These are phyloP conservation scores for Rhizophora apiculata DNA, from an alignment of 345 rosid species.

Conservation along the genomic window DNA sequence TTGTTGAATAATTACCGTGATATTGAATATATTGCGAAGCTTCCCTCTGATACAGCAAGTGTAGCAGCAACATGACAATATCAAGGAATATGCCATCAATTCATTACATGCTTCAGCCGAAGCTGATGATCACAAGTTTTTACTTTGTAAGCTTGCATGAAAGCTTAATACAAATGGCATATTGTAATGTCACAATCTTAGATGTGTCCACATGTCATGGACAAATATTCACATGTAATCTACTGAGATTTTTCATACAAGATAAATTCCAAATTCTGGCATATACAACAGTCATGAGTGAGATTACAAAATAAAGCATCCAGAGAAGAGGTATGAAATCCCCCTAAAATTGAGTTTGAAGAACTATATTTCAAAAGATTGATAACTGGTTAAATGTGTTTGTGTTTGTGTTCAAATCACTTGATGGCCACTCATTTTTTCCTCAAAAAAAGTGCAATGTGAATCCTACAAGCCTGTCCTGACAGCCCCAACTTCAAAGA, in stretches of 20 bases:
- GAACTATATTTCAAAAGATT: not conserved
- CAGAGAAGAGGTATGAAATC: not conserved
- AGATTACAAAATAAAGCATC: not conserved
- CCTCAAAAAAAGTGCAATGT: not conserved
- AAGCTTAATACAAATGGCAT: too few relatives aligned
- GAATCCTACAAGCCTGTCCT: not conserved
- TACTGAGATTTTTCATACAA: too few relatives aligned
- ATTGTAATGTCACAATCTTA: too few relatives aligned
- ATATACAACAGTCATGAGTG: too few relatives aligned
- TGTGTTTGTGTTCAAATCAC: too few relatives aligned
- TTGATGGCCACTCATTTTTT: not conserved
- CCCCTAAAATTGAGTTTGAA: not conserved
- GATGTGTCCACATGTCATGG: too few relatives aligned
- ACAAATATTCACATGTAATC: too few relatives aligned
- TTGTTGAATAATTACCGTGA: conserved; percentile 51
- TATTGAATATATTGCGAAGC: conserved; percentile 77
- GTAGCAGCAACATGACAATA: conserved; percentile 96
- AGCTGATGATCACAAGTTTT: conserved; percentile 46
- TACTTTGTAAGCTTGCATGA: conserved; percentile 12
- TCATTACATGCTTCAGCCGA: conserved; percentile 95
- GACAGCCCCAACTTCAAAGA: not conserved
- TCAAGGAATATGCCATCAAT: conserved; percentile 84
- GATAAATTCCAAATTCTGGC: too few relatives aligned
- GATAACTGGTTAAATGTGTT: too few relatives aligned
- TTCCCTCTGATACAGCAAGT: conserved; percentile 93